These are phyloP conservation scores for Ophiostoma sp. DNA, from an alignment of 2,329 filamentous ascomycete species.

Conservation along the genomic window DNA sequence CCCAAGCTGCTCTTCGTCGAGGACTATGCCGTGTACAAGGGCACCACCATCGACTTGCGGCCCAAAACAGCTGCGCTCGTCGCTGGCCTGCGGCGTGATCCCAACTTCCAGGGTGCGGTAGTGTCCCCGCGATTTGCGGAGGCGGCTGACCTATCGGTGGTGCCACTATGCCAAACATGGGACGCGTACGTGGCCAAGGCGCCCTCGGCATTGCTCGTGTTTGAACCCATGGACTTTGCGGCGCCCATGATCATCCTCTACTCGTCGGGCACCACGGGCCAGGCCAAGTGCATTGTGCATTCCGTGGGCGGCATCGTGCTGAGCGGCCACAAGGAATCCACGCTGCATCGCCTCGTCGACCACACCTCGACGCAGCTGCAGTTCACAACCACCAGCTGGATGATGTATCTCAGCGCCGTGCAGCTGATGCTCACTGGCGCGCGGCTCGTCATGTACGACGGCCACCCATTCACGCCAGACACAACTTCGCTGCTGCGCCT, in stretches of 20 bases:
- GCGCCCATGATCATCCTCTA: conserved; percentile 8
- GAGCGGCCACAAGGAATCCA: conserved; percentile 12
- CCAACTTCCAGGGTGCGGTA: background rate
- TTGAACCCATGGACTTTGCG: background rate
- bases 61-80: background rate
- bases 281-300: conserved; percentile 12
- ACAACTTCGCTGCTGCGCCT: background rate
- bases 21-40: conserved; percentile 12
- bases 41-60: background rate
- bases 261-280: conserved; percentile 7
- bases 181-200: background rate
- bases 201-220: background rate
- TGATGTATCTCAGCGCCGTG: conserved; percentile 14
- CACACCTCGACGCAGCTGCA: conserved; percentile 14
- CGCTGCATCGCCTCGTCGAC: background rate
- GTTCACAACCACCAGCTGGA: conserved; percentile 14
- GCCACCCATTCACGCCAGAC: conserved; percentile 4
- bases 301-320: conserved; percentile 11
- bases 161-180: background rate
- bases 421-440: conserved; percentile 6
- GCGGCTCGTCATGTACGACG: conserved; percentile 3
- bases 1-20: conserved; percentile 8
- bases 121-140: background rate
- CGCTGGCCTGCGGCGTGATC: background rate
- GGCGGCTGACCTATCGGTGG: background rate